These are phyloP conservation scores for Laguncularia racemosa DNA, from an alignment of 345 rosid species.

Conservation along the genomic window DNA sequence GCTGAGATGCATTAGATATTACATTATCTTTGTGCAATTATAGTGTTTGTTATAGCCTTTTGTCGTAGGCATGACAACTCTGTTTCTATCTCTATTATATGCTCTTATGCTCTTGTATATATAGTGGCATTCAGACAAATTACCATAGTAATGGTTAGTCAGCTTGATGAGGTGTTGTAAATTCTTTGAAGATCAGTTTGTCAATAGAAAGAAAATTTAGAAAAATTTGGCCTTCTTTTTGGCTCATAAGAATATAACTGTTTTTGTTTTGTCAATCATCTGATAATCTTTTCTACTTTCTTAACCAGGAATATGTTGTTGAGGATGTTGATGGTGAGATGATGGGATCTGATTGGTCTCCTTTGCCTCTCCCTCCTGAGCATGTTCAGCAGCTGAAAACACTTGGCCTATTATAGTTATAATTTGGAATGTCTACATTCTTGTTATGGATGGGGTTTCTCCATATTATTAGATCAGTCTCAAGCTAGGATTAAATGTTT, in stretches of 20 bases:
- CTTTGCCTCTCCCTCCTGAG: conserved; percentile 80
- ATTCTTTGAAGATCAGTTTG: not conserved
- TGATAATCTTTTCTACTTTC: not conserved
- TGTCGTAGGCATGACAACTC: not conserved
- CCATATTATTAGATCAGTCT: not conserved
- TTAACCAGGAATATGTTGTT: conserved; percentile 84
- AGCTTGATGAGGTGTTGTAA: too few species aligned
- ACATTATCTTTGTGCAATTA: too few species aligned
- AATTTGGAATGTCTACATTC: conserved; percentile 12
- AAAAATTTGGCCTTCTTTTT: too few species aligned
- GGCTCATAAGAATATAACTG: too few species aligned
- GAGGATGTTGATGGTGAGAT: conserved; percentile 96
- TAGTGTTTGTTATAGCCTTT: too few species aligned
- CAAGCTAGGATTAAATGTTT: too few species aligned
- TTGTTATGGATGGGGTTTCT: not conserved
- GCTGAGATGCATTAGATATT: not conserved
- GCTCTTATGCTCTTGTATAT: not conserved
- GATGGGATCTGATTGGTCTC: conserved; percentile 81
- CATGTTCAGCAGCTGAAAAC: conserved; percentile 90
- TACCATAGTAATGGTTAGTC: not conserved
- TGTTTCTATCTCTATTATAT: not conserved
- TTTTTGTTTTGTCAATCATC: too few species aligned
- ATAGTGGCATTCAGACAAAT: not conserved
- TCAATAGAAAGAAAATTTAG: not conserved
- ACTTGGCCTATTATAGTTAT: conserved; percentile 74